These are phyloP conservation scores for Peronosclerospora sorghi DNA, from an alignment of 352 stramenopile genomes.

Conservation along the genomic window DNA sequence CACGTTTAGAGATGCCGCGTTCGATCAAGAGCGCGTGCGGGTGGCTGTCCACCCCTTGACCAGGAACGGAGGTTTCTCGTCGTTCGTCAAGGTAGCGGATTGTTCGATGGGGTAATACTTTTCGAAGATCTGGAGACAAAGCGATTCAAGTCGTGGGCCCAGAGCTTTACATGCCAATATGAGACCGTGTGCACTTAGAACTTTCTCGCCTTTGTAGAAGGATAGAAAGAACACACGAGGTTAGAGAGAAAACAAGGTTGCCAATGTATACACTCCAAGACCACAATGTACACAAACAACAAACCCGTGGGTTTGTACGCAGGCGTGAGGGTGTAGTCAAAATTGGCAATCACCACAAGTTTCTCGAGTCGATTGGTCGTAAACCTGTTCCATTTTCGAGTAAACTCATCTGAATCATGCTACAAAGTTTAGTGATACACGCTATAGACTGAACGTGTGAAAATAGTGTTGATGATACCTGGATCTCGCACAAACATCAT, in stretches of 20 bases:
- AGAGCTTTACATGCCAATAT: slow-evolving; percentile 41
- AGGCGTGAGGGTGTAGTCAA: slow-evolving; percentile 73
- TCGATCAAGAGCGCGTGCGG: slow-evolving; percentile 44
- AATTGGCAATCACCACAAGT: slow-evolving; percentile 73
- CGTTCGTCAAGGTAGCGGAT: slow-evolving; percentile 43
- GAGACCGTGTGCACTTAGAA: slow-evolving; percentile 36
- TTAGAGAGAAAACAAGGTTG: no score
- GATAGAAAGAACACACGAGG: no score
- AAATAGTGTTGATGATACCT: no score
- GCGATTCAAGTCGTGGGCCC: slow-evolving; percentile 14
- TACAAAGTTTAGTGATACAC: no score
- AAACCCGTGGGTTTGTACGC: slow-evolving; percentile 39
- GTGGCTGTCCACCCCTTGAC: slow-evolving; percentile 59
- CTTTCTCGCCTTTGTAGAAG: slow-evolving; percentile 45
- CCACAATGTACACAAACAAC: no score
- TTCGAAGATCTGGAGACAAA: slow-evolving; percentile 41
- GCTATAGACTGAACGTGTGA: no score
- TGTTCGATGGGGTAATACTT: slow-evolving; percentile 76
- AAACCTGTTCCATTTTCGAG: slow-evolving; percentile 74
- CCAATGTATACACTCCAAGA: no score
- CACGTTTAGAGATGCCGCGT: slow-evolving; percentile 34
- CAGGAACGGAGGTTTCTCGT: slow-evolving; percentile 73
- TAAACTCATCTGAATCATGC: no score
- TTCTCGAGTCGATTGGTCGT: slow-evolving; percentile 46
- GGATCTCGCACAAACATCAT: no score